phyloP scores from a whole-genome alignment of 2,329 filamentous ascomycete species.

The Tolypocladium cylindrosporum region DNA sequence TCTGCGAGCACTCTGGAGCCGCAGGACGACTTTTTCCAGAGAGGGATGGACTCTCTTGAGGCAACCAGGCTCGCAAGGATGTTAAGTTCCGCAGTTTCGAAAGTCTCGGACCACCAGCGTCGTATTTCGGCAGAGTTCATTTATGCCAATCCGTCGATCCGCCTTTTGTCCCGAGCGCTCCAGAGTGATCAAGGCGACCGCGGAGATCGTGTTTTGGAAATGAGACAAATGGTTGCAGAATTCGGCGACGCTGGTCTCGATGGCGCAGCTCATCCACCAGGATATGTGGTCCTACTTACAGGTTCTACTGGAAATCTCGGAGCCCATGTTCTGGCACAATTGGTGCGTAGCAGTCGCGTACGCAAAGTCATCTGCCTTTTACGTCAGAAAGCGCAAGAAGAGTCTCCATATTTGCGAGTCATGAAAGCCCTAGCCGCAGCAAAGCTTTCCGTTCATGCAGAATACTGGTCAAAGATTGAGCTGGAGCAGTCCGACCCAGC shows the following conservation, averaged over 20 bases:
- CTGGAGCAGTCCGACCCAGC: too few relatives aligned
- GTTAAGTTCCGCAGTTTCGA: neutral
- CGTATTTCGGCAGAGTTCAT: too few relatives aligned
- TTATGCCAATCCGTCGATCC: too few relatives aligned
- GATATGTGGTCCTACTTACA: slow-evolving; percentile 10
- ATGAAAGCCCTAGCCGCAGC: neutral
- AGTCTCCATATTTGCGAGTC: neutral
- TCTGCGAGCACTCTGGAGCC: neutral
- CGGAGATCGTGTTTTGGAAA: too few relatives aligned
- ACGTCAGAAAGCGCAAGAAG: slow-evolving; percentile 1
- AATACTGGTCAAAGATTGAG: slow-evolving; percentile 1
- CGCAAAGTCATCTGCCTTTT: slow-evolving; percentile 11
- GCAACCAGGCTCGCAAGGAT: slow-evolving; percentile 11
- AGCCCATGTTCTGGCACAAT: slow-evolving; percentile 7
- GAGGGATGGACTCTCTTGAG: slow-evolving; percentile 19
- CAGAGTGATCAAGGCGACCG: too few relatives aligned
- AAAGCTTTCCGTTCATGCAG: neutral
- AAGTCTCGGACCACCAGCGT: too few relatives aligned
- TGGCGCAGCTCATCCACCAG: neutral
- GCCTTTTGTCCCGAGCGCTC: too few relatives aligned
- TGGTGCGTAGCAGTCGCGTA: slow-evolving; percentile 3
- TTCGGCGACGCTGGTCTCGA: too few relatives aligned
- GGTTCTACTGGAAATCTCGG: slow-evolving; percentile 12
- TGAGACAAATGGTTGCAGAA: too few relatives aligned
- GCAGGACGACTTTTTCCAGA: slow-evolving; percentile 17